phyloP scores from a whole-genome alignment of 352 stramenopile genomes.

The Phytopythium montanum region DNA sequence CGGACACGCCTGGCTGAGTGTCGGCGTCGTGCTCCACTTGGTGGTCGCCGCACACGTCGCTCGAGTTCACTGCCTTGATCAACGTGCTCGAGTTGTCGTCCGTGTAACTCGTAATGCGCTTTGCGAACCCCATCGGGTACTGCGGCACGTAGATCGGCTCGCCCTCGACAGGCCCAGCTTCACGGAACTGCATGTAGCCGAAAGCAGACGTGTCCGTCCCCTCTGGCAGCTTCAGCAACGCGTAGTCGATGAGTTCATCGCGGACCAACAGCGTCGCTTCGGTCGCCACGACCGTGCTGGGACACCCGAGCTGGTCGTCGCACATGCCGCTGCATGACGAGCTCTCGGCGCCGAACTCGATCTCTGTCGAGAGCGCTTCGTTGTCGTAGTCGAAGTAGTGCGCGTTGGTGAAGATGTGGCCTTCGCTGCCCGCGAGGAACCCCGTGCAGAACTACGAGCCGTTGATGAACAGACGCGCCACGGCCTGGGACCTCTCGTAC shows the following conservation, averaged over 20 bases:
- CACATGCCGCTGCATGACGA: conserved; percentile 43
- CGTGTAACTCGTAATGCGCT: conserved; percentile 41
- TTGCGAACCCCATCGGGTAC: conserved; percentile 42
- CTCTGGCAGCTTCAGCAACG: conserved; percentile 47
- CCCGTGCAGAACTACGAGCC: conserved; percentile 51
- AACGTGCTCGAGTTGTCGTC: conserved; percentile 22
- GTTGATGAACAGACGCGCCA: conserved; percentile 61
- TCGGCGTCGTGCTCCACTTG: conserved; percentile 45
- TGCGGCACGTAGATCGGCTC: conserved; percentile 67
- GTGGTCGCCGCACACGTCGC: conserved; percentile 28
- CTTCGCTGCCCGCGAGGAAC: conserved; percentile 54
- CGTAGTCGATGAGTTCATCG: conserved; percentile 41
- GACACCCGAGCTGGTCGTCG: conserved; percentile 34
- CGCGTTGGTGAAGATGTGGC: conserved; percentile 70
- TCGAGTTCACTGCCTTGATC: conserved; percentile 24
- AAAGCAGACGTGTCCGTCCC: conserved; percentile 30
- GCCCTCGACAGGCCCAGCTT: conserved; percentile 24
- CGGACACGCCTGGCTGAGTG: conserved; percentile 41
- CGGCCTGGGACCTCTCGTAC: conserved; percentile 35
- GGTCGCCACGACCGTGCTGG: conserved; percentile 38
- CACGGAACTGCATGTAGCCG: conserved; percentile 54
- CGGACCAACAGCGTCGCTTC: conserved; percentile 40
- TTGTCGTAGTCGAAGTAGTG: conserved; percentile 48
- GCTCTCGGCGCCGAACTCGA: conserved; percentile 63
- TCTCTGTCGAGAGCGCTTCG: conserved; percentile 28